A percentile compares a stretch with the other conserved stretches of the same genome.
Evolutionary conservation across 2,329 filamentous ascomycete genomes (phyloP).

Genomic region (Endocalyx cinctus): DNA sequence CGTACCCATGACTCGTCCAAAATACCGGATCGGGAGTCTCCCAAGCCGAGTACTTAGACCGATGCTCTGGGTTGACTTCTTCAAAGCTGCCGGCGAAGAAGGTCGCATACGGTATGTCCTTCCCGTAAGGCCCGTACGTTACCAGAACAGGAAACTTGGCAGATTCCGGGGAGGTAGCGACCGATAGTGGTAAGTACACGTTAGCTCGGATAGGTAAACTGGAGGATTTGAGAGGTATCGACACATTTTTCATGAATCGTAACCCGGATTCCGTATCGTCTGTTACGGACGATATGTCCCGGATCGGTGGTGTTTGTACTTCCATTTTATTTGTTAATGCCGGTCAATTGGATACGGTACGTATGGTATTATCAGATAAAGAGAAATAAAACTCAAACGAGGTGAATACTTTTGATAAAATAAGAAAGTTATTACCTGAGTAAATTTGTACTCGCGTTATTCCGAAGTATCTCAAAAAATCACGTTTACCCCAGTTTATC

Average conservation of each 20-base stretch:
- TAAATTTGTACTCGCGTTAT: no score
- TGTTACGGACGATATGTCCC: constrained; percentile 12
- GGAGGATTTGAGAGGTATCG: constrained; percentile 25
- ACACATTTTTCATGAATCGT: constrained; percentile 25
- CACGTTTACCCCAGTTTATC: no score
- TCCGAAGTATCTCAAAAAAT: no score
- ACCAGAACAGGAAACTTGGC: constrained; percentile 54
- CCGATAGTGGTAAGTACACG: constrained; percentile 30
- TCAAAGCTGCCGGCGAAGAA: constrained; percentile 36
- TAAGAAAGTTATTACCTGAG: no score
- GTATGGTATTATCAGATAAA: no score
- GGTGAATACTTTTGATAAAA: no score
- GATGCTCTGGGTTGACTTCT: constrained; percentile 50
- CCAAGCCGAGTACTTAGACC: constrained; percentile 51
- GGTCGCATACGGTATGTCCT: constrained; percentile 60
- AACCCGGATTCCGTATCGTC: constrained; percentile 11
- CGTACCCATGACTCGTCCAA: constrained; percentile 53
- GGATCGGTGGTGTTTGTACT: constrained; percentile 14
- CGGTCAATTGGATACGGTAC: no score
- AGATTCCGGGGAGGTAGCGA: constrained; percentile 14
- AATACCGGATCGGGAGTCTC: constrained; percentile 54
- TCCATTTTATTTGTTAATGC: no score
- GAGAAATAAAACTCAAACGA: no score
- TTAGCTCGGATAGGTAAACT: constrained; percentile 32
- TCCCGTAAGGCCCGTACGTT: constrained; percentile 71